A percentile compares a stretch with the other conserved stretches of the same genome.
These are phyloP conservation scores for Fusarium hainanense DNA, from an alignment of 2,329 filamentous ascomycete genomes.

Conservation along the genomic window DNA sequence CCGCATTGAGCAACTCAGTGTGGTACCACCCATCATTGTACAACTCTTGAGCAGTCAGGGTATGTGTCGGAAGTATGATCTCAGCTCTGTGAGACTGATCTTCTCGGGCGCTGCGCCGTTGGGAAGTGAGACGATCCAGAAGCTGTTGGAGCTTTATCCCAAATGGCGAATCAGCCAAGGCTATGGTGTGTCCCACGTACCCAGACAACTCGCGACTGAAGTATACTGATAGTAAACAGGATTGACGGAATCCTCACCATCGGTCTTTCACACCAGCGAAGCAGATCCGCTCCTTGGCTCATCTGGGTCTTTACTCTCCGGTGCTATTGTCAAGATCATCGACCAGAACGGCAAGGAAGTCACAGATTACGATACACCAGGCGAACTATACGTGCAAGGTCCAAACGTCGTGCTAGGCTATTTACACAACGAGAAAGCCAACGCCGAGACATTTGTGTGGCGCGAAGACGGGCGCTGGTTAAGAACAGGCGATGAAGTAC, in stretches of 20 bases:
- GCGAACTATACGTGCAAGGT: conserved; percentile 82
- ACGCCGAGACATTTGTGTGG: conserved; percentile 77
- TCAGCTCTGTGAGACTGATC: conserved; percentile 22
- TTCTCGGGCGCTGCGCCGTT: conserved; percentile 71
- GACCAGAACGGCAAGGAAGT: conserved; percentile 75
- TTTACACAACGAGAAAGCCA: conserved; percentile 85
- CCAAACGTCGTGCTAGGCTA: conserved; percentile 86
- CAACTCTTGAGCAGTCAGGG: conserved; percentile 16
- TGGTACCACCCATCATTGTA: conserved; percentile 35
- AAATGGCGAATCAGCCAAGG: conserved; percentile 75
- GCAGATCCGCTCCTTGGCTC: conserved; percentile 76
- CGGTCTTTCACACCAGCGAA: conserved; percentile 67
- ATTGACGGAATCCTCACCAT: conserved; percentile 78
- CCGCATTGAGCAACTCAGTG: conserved; percentile 31
- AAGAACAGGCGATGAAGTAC: conserved; percentile 85
- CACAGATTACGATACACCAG: conserved; percentile 74
- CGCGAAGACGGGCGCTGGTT: conserved; percentile 74
- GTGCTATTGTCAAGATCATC: conserved; percentile 71
- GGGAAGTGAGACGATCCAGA: conserved; percentile 73
- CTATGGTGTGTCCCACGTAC: conserved; percentile 65
- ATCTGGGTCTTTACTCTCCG: conserved; percentile 74
- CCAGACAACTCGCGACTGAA: accelerated
- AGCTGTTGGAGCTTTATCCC: conserved; percentile 71
- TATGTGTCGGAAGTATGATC: conserved; percentile 29
- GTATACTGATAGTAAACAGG: conserved; percentile 55